A percentile compares a stretch with the other conserved stretches of the same genome.
Evolutionary conservation across 805 yeast species (phyloP).

Genomic region (Nakazawaea holstii): DNA sequence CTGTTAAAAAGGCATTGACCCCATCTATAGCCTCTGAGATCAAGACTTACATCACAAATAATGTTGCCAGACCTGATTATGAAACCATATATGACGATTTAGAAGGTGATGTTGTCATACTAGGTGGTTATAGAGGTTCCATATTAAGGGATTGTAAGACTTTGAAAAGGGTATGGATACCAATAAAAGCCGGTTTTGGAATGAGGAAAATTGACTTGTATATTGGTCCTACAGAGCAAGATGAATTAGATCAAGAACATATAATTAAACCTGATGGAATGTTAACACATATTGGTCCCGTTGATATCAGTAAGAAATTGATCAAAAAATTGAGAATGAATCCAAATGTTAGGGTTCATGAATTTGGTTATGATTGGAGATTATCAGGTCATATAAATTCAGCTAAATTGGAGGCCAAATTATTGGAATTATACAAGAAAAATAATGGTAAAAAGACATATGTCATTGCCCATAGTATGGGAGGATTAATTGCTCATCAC

Average conservation of each 20-base stretch:
- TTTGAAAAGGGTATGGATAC: slow-evolving; percentile 74
- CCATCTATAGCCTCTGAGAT: slow-evolving; percentile 34
- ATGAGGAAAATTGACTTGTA: slow-evolving; percentile 62
- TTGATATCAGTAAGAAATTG: slow-evolving; percentile 66
- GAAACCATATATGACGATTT: slow-evolving; percentile 51
- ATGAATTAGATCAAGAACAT: slow-evolving; percentile 52
- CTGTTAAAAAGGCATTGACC: slow-evolving; percentile 58
- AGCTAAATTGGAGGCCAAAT: slow-evolving; percentile 43
- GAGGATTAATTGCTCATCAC: slow-evolving; percentile 81
- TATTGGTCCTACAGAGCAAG: slow-evolving; percentile 69
- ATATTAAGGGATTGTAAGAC: slow-evolving; percentile 63
- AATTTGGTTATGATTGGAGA: slow-evolving; percentile 95
- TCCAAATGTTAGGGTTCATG: slow-evolving; percentile 56
- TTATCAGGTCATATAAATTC: slow-evolving; percentile 56
- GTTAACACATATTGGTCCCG: slow-evolving; percentile 79
- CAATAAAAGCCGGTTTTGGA: slow-evolving; percentile 77
- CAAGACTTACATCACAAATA: slow-evolving; percentile 15
- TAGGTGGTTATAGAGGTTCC: slow-evolving; percentile 91
- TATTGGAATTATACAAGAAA: slow-evolving; percentile 38
- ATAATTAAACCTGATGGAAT: slow-evolving; percentile 68
- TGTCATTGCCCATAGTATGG: slow-evolving; percentile 91
- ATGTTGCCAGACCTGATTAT: slow-evolving; percentile 25
- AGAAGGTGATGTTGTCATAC: slow-evolving; percentile 71
- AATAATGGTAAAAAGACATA: slow-evolving; percentile 53
- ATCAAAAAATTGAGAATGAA: slow-evolving; percentile 47